Evolutionary conservation across 192 early-diverging fungal species (phyloP).

Genomic region (Dispira parvispora): DNA sequence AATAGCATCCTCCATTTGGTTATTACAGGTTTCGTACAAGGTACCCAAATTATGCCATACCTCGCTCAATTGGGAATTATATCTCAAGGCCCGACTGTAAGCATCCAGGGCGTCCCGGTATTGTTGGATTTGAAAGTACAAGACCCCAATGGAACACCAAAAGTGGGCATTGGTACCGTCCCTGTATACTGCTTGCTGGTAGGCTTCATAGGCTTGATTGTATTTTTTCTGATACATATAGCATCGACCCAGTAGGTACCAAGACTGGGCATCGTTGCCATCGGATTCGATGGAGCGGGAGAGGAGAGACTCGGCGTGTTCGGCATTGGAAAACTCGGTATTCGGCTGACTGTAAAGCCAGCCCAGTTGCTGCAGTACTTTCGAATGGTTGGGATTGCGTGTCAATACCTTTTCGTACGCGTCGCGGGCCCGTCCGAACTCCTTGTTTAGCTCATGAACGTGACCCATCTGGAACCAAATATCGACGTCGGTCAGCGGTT

Average conservation of each 20-base stretch:
- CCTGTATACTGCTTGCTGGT: slow-evolving; percentile 90
- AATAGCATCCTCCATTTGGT: slow-evolving; percentile 89
- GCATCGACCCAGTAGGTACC: slow-evolving; percentile 89
- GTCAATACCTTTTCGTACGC: slow-evolving; percentile 83
- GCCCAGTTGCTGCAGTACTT: slow-evolving; percentile 90
- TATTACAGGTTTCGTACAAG: slow-evolving; percentile 94
- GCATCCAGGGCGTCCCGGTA: slow-evolving; percentile 94
- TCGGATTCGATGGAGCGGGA: slow-evolving; percentile 65
- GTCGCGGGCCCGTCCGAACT: slow-evolving; percentile 61
- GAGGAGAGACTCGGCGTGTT: slow-evolving; percentile 65
- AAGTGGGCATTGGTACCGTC: slow-evolving; percentile 90
- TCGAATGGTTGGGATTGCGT: slow-evolving; percentile 83
- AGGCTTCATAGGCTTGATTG: slow-evolving; percentile 91
- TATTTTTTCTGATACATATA: slow-evolving; percentile 92
- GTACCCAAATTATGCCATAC: slow-evolving; percentile 97
- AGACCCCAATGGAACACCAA: slow-evolving; percentile 97
- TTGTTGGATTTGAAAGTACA: slow-evolving; percentile 93
- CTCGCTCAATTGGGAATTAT: slow-evolving; percentile 87
- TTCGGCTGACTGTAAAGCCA: slow-evolving; percentile 89
- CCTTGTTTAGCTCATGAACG: slow-evolving; percentile 87
- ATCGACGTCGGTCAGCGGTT: slow-evolving; percentile 84
- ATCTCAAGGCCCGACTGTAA: slow-evolving; percentile 83
- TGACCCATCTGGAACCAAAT: slow-evolving; percentile 99
- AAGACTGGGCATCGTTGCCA: slow-evolving; percentile 78
- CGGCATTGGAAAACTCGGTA: slow-evolving; percentile 68